A percentile compares a stretch with the other conserved stretches of the same genome.
These are phyloP conservation scores for Microascus cirrosus DNA, from an alignment of 2,329 filamentous ascomycete species.

Conservation along the genomic window DNA sequence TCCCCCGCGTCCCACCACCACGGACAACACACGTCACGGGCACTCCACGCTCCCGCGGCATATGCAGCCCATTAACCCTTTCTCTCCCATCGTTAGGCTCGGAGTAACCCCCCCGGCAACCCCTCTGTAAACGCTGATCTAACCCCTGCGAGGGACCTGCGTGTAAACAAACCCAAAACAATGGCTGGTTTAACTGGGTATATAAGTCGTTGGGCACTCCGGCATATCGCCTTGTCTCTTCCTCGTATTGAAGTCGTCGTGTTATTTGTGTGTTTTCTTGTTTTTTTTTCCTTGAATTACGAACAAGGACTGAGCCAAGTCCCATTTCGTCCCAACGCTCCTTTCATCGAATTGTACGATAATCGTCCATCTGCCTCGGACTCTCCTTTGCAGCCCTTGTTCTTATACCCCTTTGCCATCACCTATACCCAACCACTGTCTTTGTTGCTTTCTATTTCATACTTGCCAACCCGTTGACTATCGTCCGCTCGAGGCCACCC, in stretches of 20 bases:
- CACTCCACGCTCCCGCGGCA: neutral
- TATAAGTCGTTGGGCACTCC: neutral
- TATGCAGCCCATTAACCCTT: neutral
- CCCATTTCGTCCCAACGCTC: neutral
- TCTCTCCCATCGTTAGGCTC: neutral
- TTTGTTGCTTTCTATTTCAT: neutral
- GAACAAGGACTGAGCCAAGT: neutral
- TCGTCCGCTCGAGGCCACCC: neutral
- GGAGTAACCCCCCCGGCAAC: neutral
- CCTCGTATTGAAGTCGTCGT: neutral
- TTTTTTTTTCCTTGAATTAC: neutral
- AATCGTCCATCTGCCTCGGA: too few relatives aligned
- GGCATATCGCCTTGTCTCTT: neutral
- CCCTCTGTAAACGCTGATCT: neutral
- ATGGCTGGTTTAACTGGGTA: neutral
- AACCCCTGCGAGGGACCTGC: neutral
- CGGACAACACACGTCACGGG: neutral
- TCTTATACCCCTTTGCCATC: too few relatives aligned
- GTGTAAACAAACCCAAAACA: neutral
- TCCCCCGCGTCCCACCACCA: neutral
- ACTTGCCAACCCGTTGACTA: neutral
- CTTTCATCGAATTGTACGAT: neutral
- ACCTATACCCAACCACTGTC: neutral
- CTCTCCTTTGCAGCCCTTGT: too few relatives aligned
- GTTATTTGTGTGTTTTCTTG: neutral